Conservation (phyloP, 305 asterid species). For the Rubia occidens region DNA sequence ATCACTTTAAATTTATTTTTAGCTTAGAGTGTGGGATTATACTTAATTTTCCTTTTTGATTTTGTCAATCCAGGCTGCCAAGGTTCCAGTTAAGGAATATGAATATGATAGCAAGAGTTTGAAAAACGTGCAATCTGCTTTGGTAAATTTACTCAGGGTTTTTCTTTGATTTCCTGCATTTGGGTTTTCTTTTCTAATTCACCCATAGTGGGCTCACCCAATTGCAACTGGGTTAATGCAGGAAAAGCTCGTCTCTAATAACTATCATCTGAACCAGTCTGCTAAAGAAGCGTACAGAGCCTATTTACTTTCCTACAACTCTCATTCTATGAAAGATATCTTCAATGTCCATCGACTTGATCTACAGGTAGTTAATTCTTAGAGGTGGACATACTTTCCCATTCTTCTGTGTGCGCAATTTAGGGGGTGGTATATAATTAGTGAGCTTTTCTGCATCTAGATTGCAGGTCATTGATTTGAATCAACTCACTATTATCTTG, state of each 20-base stretch:
- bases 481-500: background rate
- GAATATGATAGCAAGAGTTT: constrained; percentile 69
- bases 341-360: constrained; percentile 82
- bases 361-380: constrained; percentile 45
- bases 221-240: constrained; percentile 28
- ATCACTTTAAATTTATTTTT: background rate
- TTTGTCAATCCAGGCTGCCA: constrained; percentile 57
- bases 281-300: constrained; percentile 95
- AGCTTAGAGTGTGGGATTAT: background rate
- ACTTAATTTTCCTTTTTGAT: background rate
- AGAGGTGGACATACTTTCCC: background rate
- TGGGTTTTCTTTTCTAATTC: background rate
- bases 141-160: constrained; percentile 42
- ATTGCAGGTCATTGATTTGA: background rate
- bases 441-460: background rate
- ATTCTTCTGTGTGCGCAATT: background rate
- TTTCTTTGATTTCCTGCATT: constrained; percentile 5
- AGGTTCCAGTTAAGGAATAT: constrained; percentile 82
- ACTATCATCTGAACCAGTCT: constrained; percentile 65
- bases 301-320: constrained; percentile 72
- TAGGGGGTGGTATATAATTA: background rate
- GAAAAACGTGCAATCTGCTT: constrained; percentile 64
- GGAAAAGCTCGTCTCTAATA: constrained; percentile 63
- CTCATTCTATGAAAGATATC: constrained; percentile 82
- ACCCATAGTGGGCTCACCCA: constrained; percentile 6